Evolutionary conservation across 345 rosid genomes (phyloP), one percentile per base, ranked within the genome.

Genomic region (Eucalyptus polyanthemos): DNA sequence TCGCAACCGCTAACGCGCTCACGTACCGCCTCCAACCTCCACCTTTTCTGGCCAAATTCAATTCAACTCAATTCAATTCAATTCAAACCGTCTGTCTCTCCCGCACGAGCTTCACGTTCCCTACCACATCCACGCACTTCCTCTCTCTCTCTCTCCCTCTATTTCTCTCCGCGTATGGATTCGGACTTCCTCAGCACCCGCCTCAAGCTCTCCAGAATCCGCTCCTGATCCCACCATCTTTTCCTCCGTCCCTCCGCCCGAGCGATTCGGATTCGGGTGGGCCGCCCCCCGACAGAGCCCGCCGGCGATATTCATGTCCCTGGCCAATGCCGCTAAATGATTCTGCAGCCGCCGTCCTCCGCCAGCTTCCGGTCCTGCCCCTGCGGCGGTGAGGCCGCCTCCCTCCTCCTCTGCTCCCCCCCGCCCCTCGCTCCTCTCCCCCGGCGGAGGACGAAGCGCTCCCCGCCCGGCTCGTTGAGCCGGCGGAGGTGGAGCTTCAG

Each of bases 311-410:
- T 92, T 90, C 89, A 88, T 93, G 95, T 89, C 90, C 90, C 80
- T 85, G 86, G 54, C 27, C 91, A 91, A 92, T 90, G 92, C 87
- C 25, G 88, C 88, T 90, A 92, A 93, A 96, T 95, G 98, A 91
- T 88, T 94, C 91, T 91, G 89, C 96, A 91, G 29, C 92, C 96
- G 86, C 86, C 93, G 89, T 87, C 93, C 90, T 86, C 93, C 90
- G 88, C 93, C 85, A 91, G 90, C 89, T 91, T 90, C 88, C 44
- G 53, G 86, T 89, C 91, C 14, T 89, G 93, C 34, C 93, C 94
- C 54, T 93, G 93, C 91, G 91, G 91, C n/a, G 60, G 65, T 69
- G 88, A 88, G 86, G 86, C 81, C 37, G 53, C 50, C 45, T 14
- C 56, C 58, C 58, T 53, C 58, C 58, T 53, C 65, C 80, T 90